Evolutionary conservation across 2,329 filamentous ascomycete genomes (phyloP).

Genomic region (Fusarium musae): DNA sequence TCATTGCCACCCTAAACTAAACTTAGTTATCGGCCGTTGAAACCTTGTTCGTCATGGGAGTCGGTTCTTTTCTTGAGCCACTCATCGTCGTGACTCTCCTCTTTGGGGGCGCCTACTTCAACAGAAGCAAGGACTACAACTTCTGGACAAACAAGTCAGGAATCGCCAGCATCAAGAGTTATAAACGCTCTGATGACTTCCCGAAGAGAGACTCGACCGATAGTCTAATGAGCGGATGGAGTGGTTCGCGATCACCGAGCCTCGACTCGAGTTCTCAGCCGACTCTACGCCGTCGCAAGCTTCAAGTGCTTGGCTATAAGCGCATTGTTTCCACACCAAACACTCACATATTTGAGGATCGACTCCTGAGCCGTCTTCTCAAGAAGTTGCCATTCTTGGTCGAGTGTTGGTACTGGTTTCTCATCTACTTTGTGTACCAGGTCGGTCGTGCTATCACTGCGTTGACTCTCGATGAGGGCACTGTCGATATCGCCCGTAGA

Average conservation of each 20-base stretch:
- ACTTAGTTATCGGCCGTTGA: not conserved
- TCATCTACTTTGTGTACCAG: constrained; percentile 84
- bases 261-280: constrained; percentile 45
- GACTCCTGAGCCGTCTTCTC: constrained; percentile 61
- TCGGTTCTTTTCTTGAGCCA: constrained; percentile 56
- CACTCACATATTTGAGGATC: constrained; percentile 48
- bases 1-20: not conserved
- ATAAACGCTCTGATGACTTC: constrained; percentile 49
- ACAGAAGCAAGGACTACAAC: constrained; percentile 54
- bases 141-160: constrained; percentile 39
- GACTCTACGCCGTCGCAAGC: constrained; percentile 47
- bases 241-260: constrained; percentile 42
- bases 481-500: constrained; percentile 73
- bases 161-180: constrained; percentile 31
- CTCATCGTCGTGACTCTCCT: constrained; percentile 56
- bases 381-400: constrained; percentile 76
- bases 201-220: constrained; percentile 42
- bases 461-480: constrained; percentile 73
- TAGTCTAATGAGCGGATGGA: constrained; percentile 41
- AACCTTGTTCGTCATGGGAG: constrained; percentile 47
- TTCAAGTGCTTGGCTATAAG: constrained; percentile 49
- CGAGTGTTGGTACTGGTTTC: constrained; percentile 81
- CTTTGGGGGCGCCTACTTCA: constrained; percentile 58
- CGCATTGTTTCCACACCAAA: constrained; percentile 48
- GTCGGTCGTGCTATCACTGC: constrained; percentile 78